Evolutionary conservation across 352 stramenopile genomes (phyloP).

Genomic region (Globisporangium middletonii): DNA sequence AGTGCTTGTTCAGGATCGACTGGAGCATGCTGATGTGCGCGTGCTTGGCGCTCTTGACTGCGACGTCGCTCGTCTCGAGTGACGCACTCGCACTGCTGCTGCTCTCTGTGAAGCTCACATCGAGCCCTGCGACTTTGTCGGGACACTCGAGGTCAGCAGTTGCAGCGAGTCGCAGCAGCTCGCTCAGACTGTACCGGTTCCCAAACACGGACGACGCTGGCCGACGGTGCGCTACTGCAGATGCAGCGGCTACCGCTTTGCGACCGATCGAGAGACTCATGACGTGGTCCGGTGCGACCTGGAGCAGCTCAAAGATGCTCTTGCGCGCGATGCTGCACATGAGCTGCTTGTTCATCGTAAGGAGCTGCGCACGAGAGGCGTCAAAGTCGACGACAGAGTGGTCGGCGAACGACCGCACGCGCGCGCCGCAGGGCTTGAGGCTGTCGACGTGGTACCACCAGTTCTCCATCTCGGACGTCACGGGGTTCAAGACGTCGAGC

Average conservation of each 20-base stretch:
- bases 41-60: constrained; percentile 1
- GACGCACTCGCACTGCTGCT: background rate
- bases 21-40: constrained; percentile 34
- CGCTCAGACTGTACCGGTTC: constrained; percentile 42
- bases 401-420: constrained; percentile 20
- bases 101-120: constrained; percentile 13
- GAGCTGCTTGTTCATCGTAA: constrained; percentile 35
- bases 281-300: constrained; percentile 51
- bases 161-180: constrained; percentile 48
- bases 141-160: constrained; percentile 48
- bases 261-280: constrained; percentile 41
- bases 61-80: background rate
- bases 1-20: constrained; percentile 46
- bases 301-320: constrained; percentile 56
- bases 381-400: constrained; percentile 41
- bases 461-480: constrained; percentile 37
- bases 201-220: constrained; percentile 15
- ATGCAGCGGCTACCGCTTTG: background rate
- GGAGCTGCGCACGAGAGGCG: constrained; percentile 22
- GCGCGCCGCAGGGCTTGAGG: constrained; percentile 19
- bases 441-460: constrained; percentile 73
- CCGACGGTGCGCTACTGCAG: background rate
- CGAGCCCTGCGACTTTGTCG: constrained; percentile 25
- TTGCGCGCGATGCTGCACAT: constrained; percentile 56
- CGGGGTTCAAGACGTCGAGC: constrained; percentile 54